phyloP scores from a whole-genome alignment of 2,329 filamentous ascomycete genomes.

The Cytospora paraplurivora region DNA sequence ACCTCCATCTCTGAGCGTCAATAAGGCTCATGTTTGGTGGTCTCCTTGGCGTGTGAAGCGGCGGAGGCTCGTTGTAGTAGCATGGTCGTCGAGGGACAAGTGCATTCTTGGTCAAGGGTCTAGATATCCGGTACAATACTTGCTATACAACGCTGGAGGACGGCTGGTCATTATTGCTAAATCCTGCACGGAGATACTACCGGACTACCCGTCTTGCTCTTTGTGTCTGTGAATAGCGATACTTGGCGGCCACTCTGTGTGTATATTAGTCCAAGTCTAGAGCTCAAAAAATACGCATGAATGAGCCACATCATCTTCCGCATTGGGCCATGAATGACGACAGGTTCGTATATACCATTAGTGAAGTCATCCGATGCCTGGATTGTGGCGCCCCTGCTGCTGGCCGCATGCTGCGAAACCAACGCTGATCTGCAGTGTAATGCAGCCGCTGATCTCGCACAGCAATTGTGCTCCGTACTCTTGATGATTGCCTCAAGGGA shows the following conservation, averaged over 20 bases:
- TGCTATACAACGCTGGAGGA: constrained; percentile 1
- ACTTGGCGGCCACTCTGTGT: not conserved
- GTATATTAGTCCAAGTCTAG: not conserved
- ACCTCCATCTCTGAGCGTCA: constrained; percentile 13
- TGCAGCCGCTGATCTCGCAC: constrained; percentile 20
- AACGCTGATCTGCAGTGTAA: constrained; percentile 22
- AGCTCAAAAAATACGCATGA: not conserved
- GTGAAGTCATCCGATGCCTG: constrained; percentile 4
- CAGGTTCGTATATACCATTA: not conserved
- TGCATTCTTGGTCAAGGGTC: not conserved
- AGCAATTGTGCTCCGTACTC: constrained; percentile 17
- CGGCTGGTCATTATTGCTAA: not conserved
- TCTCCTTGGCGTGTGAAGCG: constrained; percentile 2
- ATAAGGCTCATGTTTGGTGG: not conserved
- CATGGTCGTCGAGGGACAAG: not conserved
- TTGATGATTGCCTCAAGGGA: not conserved
- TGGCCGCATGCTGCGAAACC: constrained; percentile 15
- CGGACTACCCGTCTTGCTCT: not conserved
- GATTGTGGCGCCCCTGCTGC: constrained; percentile 8
- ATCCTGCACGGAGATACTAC: not conserved
- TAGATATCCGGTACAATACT: not conserved
- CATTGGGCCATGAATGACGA: not conserved
- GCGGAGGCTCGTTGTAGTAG: not conserved
- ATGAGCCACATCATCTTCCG: not conserved
- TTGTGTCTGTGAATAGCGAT: not conserved